These are phyloP conservation scores for Stellera chamaejasme DNA, from an alignment of 345 rosid genomes.

Conservation along the genomic window DNA sequence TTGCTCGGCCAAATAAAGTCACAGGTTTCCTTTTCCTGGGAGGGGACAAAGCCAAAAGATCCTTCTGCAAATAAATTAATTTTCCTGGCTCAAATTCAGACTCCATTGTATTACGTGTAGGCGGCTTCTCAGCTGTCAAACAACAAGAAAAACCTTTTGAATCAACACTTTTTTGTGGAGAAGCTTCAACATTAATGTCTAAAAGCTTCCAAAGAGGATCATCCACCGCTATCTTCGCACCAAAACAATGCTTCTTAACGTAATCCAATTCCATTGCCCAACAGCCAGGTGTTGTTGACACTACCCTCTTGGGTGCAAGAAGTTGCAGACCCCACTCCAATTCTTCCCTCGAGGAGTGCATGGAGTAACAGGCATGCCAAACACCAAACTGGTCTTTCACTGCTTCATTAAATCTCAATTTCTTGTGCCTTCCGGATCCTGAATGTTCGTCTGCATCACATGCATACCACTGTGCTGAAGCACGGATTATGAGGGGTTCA, in stretches of 20 bases:
- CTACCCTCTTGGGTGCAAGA: conserved; percentile 75
- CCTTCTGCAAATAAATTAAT: conserved; percentile 17
- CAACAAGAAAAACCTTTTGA: conserved; percentile 14
- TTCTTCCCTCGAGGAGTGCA: conserved; percentile 82
- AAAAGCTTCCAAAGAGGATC: conserved; percentile 80
- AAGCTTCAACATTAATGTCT: conserved; percentile 40
- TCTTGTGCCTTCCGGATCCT: conserved; percentile 25
- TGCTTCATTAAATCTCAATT: conserved; percentile 52
- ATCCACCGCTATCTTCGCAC: conserved; percentile 30
- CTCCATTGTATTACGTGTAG: conserved; percentile 18
- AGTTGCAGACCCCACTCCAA: conserved; percentile 61
- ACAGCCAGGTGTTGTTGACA: conserved; percentile 72
- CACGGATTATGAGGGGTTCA: conserved; percentile 70
- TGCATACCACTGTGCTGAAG: conserved; percentile 89
- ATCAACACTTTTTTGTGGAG: conserved; percentile 22
- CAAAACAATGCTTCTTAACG: conserved; percentile 46
- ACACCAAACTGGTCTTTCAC: conserved; percentile 67
- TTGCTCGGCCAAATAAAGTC: conserved; percentile 73
- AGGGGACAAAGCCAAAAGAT: conserved; percentile 28
- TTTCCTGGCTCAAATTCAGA: conserved; percentile 18
- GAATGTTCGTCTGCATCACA: conserved; percentile 39
- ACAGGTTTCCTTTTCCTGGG: conserved; percentile 36
- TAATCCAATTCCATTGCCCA: conserved; percentile 71
- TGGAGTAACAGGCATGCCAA: conserved; percentile 91
- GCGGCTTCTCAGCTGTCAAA: conserved; percentile 21